Evolutionary conservation across 257 asterid species (phyloP).

Genomic region (Thymus mandschuricus): DNA sequence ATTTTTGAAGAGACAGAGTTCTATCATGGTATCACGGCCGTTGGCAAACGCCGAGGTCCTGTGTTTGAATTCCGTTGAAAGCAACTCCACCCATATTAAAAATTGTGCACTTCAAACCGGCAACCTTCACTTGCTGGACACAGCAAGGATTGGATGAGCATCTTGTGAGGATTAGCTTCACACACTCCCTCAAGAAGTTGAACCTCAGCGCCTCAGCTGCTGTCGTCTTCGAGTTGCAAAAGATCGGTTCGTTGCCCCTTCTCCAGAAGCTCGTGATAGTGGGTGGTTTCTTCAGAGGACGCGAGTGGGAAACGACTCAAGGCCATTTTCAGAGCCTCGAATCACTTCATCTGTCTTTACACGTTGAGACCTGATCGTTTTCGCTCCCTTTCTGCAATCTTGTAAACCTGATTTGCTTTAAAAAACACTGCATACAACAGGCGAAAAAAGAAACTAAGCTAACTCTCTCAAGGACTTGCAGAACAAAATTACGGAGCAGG

Average conservation of each 20-base stretch:
- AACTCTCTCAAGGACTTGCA: not conserved
- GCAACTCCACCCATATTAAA: too few relatives aligned
- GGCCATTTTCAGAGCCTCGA: not conserved
- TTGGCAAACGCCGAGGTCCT: too few relatives aligned
- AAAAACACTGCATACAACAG: slow-evolving; percentile 2
- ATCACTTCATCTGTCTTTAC: not conserved
- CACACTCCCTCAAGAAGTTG: slow-evolving; percentile 17
- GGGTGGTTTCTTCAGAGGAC: not conserved
- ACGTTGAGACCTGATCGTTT: not conserved
- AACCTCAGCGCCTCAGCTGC: not conserved
- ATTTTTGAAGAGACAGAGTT: too few relatives aligned
- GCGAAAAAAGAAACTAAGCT: slow-evolving; percentile 9
- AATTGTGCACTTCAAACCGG: too few relatives aligned
- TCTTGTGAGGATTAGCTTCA: not conserved
- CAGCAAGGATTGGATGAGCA: not conserved
- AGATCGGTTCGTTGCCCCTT: slow-evolving; percentile 2
- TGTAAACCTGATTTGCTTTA: not conserved
- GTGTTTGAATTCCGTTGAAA: too few relatives aligned
- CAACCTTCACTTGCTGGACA: not conserved
- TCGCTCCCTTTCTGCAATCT: not conserved
- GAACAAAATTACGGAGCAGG: slow-evolving; percentile 21
- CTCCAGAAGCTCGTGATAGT: not conserved
- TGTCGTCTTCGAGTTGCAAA: not conserved
- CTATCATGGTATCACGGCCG: too few relatives aligned
- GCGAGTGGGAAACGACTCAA: not conserved